phyloP scores from a whole-genome alignment of 2,329 filamentous ascomycete genomes.

The Talaromyces funiculosus region DNA sequence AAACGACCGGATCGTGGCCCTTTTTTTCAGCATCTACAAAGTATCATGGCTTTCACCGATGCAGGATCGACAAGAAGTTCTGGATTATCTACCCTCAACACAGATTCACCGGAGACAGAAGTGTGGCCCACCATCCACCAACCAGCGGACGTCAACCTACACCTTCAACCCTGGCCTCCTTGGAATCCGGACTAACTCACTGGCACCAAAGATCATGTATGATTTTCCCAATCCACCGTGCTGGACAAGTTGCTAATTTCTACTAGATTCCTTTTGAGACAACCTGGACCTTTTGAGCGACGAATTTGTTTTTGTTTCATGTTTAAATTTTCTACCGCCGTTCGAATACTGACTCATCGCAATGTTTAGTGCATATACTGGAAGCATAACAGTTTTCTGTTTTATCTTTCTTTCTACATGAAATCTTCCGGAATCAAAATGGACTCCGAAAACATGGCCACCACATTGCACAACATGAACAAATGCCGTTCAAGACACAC shows the following conservation, averaged over 20 bases:
- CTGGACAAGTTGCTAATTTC: slow-evolving; percentile 1
- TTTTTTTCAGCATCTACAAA: not conserved
- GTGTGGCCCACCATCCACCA: not conserved
- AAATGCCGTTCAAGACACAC: slow-evolving; percentile 32
- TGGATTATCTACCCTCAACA: not conserved
- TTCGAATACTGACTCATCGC: slow-evolving; percentile 17
- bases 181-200: not conserved
- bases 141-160: not conserved
- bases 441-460: slow-evolving; percentile 33
- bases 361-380: slow-evolving; percentile 25
- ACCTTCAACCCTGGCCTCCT: not conserved
- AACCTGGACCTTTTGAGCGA: slow-evolving; percentile 8
- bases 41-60: not conserved
- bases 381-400: slow-evolving; percentile 11
- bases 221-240: not conserved
- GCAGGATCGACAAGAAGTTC: too few species aligned
- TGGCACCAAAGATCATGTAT: not conserved
- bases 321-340: slow-evolving; percentile 2
- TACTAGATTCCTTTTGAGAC: not conserved
- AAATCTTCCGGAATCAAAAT: slow-evolving; percentile 37
- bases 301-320: slow-evolving; percentile 11
- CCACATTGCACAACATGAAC: slow-evolving; percentile 30
- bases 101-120: not conserved
- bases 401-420: slow-evolving; percentile 15
- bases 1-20: not conserved